Conservation (phyloP, 257 asterid species). For the Nicotiana undulata region DNA sequence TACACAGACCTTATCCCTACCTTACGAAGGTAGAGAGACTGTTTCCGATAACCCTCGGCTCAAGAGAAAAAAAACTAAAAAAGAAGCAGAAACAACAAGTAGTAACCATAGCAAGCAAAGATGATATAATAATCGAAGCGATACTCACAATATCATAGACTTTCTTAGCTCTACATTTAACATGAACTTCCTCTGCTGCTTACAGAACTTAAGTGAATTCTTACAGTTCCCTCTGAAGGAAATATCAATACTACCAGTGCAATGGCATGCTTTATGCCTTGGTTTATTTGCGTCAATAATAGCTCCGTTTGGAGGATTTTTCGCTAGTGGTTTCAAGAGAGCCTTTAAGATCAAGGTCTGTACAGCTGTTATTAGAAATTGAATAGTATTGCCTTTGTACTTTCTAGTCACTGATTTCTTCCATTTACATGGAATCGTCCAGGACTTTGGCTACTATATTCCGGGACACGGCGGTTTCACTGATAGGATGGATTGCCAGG, state of each 20-base stretch:
- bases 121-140: too few relatives aligned
- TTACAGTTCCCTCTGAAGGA: conserved; percentile 66
- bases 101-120: too few relatives aligned
- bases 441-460: conserved; percentile 99
- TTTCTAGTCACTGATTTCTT: not conserved
- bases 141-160: not conserved
- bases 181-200: not conserved
- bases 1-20: too few relatives aligned
- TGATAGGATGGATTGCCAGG: conserved; percentile 99
- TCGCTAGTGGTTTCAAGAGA: conserved; percentile 96
- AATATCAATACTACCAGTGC: conserved; percentile 56
- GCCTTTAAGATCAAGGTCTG: conserved; percentile 94
- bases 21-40: too few relatives aligned
- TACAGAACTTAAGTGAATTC: not conserved
- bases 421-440: not conserved
- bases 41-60: too few relatives aligned
- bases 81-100: too few relatives aligned
- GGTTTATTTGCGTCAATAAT: conserved; percentile 89
- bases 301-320: conserved; percentile 98
- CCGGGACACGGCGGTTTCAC: conserved; percentile 99
- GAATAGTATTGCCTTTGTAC: not conserved
- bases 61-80: too few relatives aligned
- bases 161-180: not conserved
- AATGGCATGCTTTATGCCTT: conserved; percentile 75
- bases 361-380: not conserved